These are phyloP conservation scores for Mucor saturninus DNA, from an alignment of 371 early-diverging fungal genomes.

Conservation along the genomic window DNA sequence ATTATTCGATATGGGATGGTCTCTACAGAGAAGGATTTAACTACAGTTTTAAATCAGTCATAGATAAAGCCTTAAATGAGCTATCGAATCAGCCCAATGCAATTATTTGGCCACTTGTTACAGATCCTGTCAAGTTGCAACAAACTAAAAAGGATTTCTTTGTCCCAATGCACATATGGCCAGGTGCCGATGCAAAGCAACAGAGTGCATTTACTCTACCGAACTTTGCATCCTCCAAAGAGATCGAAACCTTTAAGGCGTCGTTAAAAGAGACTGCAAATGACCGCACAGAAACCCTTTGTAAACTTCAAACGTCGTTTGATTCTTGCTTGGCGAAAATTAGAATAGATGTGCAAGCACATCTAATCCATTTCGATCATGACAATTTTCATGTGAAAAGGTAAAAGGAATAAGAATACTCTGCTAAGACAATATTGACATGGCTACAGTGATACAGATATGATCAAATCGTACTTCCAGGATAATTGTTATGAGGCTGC, in stretches of 20 bases:
- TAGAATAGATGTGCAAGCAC: slow-evolving; percentile 30
- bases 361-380: slow-evolving; percentile 20
- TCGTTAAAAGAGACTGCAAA: slow-evolving; percentile 31
- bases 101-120: slow-evolving; percentile 33
- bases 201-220: slow-evolving; percentile 29
- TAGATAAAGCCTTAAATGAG: slow-evolving; percentile 32
- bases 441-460: slow-evolving; percentile 30
- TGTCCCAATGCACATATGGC: slow-evolving; percentile 26
- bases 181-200: slow-evolving; percentile 10
- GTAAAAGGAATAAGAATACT: slow-evolving; percentile 16
- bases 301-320: slow-evolving; percentile 27
- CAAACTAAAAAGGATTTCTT: slow-evolving; percentile 5
- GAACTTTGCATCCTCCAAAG: slow-evolving; percentile 27
- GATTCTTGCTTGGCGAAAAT: slow-evolving; percentile 25
- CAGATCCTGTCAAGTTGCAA: slow-evolving; percentile 25
- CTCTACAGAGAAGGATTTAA: slow-evolving; percentile 46
- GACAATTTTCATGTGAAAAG: slow-evolving; percentile 28
- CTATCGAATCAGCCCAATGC: slow-evolving; percentile 43
- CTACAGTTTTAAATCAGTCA: slow-evolving; percentile 37
- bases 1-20: slow-evolving; percentile 48
- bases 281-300: slow-evolving; percentile 28
- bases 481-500: slow-evolving; percentile 28
- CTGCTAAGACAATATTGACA: background rate
- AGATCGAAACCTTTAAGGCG: slow-evolving; percentile 33
- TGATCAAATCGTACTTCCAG: slow-evolving; percentile 36